Base-by-base conservation (phyloP, 2,329 filamentous ascomycete genomes). In the Herpotrichia juniperi region DNA sequence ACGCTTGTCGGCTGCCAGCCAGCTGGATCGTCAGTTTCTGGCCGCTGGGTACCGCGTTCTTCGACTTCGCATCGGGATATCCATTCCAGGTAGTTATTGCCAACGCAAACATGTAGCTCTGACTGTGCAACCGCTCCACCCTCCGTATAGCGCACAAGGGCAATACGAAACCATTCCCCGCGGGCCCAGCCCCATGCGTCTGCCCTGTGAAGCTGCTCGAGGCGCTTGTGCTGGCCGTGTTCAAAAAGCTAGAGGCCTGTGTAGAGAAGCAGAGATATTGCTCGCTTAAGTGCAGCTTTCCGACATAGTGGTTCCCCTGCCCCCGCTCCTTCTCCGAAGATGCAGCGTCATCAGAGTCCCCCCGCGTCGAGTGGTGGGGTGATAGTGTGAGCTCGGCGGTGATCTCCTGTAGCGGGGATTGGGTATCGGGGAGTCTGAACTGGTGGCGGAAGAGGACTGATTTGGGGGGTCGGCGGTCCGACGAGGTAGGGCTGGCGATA, bases 261-360 rank as follows among this genome's bases (percentile, higher is more conserved):
- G 94, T 97, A 0, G 93, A 97, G 79, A 99, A 99, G 81, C 93
- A 97, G 64, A 99, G 86, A 76, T 90, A 99, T 63, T 90, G 85
- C 77, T 99, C 93, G 73, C 92, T 97, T 58, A 99, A 80, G 73
- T 99, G 93, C 46, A 99, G 84, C 74, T 93, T 93, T 45, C 94
- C 94, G 21, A 88, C 87, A 78, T 99, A 97, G 71, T 93, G 90
- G 76, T 89, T 96, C 62, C 91, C 91, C 63, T 85, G 82, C 51
- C 83, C 81, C 61, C 84, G 84, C 58, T 87, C 83, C 73, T 87
- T 87, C 63, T 91, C 89, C 54, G 88, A 87, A 43, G 67, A 70
- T 46, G 71, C 71, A 54, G 64, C 62, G 42, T 76, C 69, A 53
- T 66, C 61, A 30, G 59, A 48, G 22, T 49, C 44, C 51, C 62